Percentiles rank a stretch among this genome's conserved stretches.
phyloP scores from a whole-genome alignment of 2,329 filamentous ascomycete genomes.

The Pyrenophora tritici-repentis region DNA sequence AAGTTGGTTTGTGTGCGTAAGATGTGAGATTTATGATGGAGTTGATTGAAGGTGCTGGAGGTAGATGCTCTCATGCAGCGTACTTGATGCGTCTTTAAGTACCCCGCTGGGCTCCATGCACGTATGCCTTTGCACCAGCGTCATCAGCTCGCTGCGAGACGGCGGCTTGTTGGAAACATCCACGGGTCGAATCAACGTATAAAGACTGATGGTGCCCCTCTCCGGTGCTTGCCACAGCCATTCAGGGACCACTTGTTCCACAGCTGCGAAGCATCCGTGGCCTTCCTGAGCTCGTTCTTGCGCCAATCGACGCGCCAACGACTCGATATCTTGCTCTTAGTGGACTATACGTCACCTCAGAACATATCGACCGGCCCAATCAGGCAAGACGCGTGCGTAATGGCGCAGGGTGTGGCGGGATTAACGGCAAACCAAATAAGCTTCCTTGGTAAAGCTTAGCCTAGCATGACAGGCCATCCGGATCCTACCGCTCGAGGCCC shows the following conservation, averaged over 20 bases:
- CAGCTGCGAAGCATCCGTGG: constrained; percentile 15
- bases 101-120: constrained; percentile 8
- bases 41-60: neutral
- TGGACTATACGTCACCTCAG: constrained; percentile 15
- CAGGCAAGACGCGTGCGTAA: constrained; percentile 35
- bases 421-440: constrained; percentile 20
- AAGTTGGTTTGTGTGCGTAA: neutral
- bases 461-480: neutral
- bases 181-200: constrained; percentile 13
- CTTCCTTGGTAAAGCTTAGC: constrained; percentile 41
- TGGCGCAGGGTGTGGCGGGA: constrained; percentile 13
- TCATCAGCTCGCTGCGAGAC: constrained; percentile 1
- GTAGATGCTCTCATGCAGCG: neutral
- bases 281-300: constrained; percentile 9
- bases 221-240: constrained; percentile 23
- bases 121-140: constrained; percentile 18
- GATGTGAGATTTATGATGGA: neutral
- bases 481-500: neutral
- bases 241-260: constrained; percentile 30
- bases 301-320: constrained; percentile 25
- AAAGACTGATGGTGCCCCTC: constrained; percentile 30
- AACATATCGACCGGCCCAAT: constrained; percentile 19
- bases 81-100: constrained; percentile 17
- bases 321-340: constrained; percentile 8
- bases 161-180: constrained; percentile 1